Conservation (phyloP, 2,329 filamentous ascomycete genomes). For the Thermothelomyces thermophilus region DNA sequence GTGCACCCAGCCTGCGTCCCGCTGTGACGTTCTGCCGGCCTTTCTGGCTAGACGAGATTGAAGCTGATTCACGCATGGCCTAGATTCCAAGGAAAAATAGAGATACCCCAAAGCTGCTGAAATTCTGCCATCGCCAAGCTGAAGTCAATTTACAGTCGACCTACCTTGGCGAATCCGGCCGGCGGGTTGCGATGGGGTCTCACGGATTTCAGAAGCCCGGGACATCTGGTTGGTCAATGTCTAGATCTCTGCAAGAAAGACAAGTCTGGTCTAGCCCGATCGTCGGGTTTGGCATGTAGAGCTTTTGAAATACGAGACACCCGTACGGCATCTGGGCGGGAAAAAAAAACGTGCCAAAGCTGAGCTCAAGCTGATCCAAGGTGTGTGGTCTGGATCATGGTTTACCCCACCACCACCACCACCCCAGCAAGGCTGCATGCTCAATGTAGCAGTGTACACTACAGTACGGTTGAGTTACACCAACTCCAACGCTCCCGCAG, state of each 20-base stretch:
- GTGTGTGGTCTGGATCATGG: conserved; percentile 3
- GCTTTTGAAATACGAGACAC: neutral
- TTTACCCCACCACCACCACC: no score
- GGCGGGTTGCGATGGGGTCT: no score
- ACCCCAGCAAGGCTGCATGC: no score
- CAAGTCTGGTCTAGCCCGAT: neutral
- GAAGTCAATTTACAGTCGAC: neutral
- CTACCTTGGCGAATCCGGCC: no score
- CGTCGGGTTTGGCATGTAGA: neutral
- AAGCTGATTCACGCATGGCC: no score
- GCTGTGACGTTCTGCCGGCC: no score
- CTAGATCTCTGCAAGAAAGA: neutral
- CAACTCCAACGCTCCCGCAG: no score
- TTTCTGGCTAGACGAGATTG: no score
- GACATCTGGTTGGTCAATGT: neutral
- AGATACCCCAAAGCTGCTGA: neutral
- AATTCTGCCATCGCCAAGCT: neutral
- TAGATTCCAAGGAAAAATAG: no score
- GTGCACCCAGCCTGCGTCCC: no score
- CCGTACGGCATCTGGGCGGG: neutral
- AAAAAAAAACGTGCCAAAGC: neutral
- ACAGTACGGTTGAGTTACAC: no score
- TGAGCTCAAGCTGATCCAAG: neutral
- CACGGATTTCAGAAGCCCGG: neutral
- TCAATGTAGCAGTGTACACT: no score